Evolutionary conservation across 2,329 filamentous ascomycete genomes (phyloP), one percentile per base, ranked within the genome.

Genomic region (Phaeosphaeria sp.): DNA sequence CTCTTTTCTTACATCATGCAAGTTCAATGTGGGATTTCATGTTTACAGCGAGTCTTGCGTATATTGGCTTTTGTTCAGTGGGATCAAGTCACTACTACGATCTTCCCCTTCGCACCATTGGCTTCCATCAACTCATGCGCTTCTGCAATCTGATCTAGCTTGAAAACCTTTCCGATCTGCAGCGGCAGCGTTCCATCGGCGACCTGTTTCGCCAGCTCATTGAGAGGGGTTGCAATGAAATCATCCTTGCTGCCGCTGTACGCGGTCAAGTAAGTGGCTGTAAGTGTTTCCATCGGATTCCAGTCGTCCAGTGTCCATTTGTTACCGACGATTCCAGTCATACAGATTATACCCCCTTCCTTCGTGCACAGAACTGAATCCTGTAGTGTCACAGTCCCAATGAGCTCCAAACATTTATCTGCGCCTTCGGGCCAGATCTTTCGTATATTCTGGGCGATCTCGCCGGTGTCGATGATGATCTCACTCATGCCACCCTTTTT

Each of bases 281-380:
- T 71, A 0, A 80, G 80, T 39, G 83, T 80, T 17, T 73, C 78
- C 79, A 82, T 81, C 1, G 80, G 79, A 52, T 70, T 73, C 53
- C 81, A 77, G 7, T 76, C 63, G 4, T 78, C 65, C 25, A 78
- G 61, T 5, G 54, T 59, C 80, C 80, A 82, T 43, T 74, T 71
- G 53, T 80, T 78, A 4, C 79, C 79, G 13, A 82, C 78, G 25
- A 81, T 81, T 1, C 81, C 82, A 0, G 78, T 76, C 75, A 83
- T 75, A 57, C 80, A 82, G 1, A 82, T 78, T 20, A 76, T 77
- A 0, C 81, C 82, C 5, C 75, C 74, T 25, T 68, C 54, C 33
- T 68, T 72, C 1, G 71, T 70, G 68, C 79, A 81, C 20, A 67
- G 59, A 53, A 83, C 57, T n/a, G 80, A 82, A 58, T 83, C 82